Evolutionary conservation across 192 early-diverging fungal genomes (phyloP), one percentile per base, ranked within the genome.

Genomic region (Podila epigama): DNA sequence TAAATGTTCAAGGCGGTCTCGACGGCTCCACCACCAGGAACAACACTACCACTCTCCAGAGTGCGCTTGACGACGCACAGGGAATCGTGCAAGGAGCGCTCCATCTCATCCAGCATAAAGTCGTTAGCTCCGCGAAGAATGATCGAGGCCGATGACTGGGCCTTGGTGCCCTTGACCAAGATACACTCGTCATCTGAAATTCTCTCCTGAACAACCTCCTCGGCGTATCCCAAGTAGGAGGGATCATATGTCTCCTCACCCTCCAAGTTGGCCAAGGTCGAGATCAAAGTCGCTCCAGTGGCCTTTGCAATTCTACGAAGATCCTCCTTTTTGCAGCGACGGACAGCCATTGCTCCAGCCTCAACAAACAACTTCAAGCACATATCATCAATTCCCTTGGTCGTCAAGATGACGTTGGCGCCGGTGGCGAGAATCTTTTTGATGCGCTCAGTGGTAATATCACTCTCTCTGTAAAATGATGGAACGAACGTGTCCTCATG

Each of bases 101-200:
- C 98, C 97, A 99, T 98, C 84, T 99, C 98, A 62, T 99, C 98
- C 53, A 99, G 85, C 96, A 98, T 97, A 70, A 92, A 99, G 77
- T 99, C 98, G 81, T 98, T 99, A 51, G 98, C 97, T 32, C 98
- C 98, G 68, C 98, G 96, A 75, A 99, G 87, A 67, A 99, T 96
- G 36, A 99, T 90, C 18, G 96, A 97, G 22, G 96, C 89, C 1
- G 95, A 91, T 15, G 86, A 90, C 81, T 96, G 93, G 33, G 80
- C 77, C 82, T 95, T 96, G 52, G 95, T 96, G 41, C 93, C 95
- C 79, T 95, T 94, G 70, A 99, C 86, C 36, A 99, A 82, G 56
- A 99, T 97, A 69, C 95, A 94, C 65, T 99, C 98, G 83, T 99
- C 97, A 78, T 98, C 98, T 0, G 94, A 95, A 58, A 99, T 95